Evolutionary conservation across 192 early-diverging fungal species (phyloP), one percentile per base, ranked within the genome.

Genomic region (Rhizophagus sp.): DNA sequence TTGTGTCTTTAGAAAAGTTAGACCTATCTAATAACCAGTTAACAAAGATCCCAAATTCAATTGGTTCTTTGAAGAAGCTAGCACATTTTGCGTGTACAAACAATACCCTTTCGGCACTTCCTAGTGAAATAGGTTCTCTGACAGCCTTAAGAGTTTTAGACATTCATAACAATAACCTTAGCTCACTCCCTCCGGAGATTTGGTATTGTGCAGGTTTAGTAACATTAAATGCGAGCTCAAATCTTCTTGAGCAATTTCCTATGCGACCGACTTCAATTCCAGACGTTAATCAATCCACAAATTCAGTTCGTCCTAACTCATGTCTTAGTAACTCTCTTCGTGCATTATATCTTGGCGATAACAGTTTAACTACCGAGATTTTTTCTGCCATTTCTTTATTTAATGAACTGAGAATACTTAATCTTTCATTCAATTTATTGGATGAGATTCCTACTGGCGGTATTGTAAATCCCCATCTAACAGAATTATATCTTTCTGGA

Each of bases 391-490:
- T 97, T 62, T 89, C 92, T 15, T 87, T 88, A 36, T 89, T 97
- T 67, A 91, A 87, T 10, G 92, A 95, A 81, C 84, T 97, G 39
- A 88, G 85, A n/a, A 84, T 91, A 19, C 86, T 97, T 47, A 97
- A 97, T 70, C 83, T 94, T 61, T 92, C 93, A 13, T 92, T 93
- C 73, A 96, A 97, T 83, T 90, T 92, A 77, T 87, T 97, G 61
- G 90, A 89, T 75, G 95, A 97, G 73, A 88, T 97, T 71, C 95
- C 94, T 19, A 86, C 92, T 1, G 91, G 92, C 71, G 89, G 93
- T 5, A 87, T 94, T 75, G 91, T 86, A 30, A 92, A 89, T 80
- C 89, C 90, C 81, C 89, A 94, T 73, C 79, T 97, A 71, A 85
- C 83, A 17, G 95, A 96, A 77, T 85, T 97, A 25, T 94, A 96